A percentile compares a stretch with the other conserved stretches of the same genome.
Conservation (phyloP, 805 yeast species). For the Yamadazyma paraphyllophila region DNA sequence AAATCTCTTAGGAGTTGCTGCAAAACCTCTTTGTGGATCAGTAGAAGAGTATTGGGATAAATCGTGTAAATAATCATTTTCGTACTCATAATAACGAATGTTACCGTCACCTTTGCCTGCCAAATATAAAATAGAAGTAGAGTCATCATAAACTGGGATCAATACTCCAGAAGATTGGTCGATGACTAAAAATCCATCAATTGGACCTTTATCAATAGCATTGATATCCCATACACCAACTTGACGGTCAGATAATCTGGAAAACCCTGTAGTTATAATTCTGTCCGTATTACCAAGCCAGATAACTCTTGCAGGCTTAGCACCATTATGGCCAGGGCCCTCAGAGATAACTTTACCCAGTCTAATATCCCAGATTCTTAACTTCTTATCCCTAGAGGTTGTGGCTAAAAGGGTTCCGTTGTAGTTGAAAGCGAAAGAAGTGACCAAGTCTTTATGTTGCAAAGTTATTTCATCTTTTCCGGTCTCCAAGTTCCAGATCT, state of each 20-base stretch:
- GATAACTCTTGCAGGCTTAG: constrained; percentile 80
- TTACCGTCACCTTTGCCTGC: constrained; percentile 99
- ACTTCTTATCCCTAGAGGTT: constrained; percentile 83
- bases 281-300: constrained; percentile 91
- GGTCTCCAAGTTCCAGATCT: constrained; percentile 82
- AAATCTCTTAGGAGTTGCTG: constrained; percentile 79
- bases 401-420: constrained; percentile 87
- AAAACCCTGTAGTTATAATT: constrained; percentile 91
- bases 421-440: constrained; percentile 89
- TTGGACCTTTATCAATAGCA: constrained; percentile 73
- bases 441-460: constrained; percentile 84
- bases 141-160: constrained; percentile 86
- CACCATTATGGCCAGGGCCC: constrained; percentile 90
- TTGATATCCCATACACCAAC: constrained; percentile 89
- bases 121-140: constrained; percentile 74
- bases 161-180: constrained; percentile 92
- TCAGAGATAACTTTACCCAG: constrained; percentile 71
- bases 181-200: constrained; percentile 82
- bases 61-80: constrained; percentile 76
- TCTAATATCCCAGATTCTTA: constrained; percentile 90
- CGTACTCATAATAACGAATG: constrained; percentile 89
- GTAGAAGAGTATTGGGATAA: constrained; percentile 86
- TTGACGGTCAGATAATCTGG: constrained; percentile 90
- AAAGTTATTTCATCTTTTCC: constrained; percentile 71
- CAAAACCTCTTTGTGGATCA: constrained; percentile 95